Percentiles rank a stretch among this genome's conserved stretches.
Conservation (phyloP, 2,329 filamentous ascomycete genomes). For the Fusarium newnesense region DNA sequence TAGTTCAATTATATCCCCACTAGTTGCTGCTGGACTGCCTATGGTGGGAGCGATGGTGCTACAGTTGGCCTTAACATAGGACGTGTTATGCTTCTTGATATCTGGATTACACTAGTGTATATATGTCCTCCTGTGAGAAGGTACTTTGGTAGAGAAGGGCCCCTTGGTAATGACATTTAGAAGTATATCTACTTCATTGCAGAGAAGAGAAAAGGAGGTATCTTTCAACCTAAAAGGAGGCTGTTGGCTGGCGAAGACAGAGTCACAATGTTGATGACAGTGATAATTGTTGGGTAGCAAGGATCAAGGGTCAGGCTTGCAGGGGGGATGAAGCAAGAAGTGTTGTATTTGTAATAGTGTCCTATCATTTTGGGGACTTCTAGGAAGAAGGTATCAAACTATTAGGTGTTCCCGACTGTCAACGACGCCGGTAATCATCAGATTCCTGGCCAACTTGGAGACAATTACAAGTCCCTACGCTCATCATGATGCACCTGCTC, state of each 20-base stretch:
- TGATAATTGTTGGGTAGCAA: fast-evolving
- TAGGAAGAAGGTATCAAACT: neutral
- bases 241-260: neutral
- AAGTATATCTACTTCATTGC: too few relatives aligned
- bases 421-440: too few relatives aligned
- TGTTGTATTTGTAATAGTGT: neutral
- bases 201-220: fast-evolving
- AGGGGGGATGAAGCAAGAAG: too few relatives aligned
- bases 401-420: neutral
- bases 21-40: too few relatives aligned
- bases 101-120: fast-evolving
- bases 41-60: too few relatives aligned
- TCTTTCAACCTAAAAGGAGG: fast-evolving
- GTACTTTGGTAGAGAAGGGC: fast-evolving
- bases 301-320: too few relatives aligned
- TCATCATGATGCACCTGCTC: conserved; percentile 1
- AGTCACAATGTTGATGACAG: fast-evolving
- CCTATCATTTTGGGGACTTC: fast-evolving
- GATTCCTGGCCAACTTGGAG: neutral
- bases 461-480: conserved; percentile 3
- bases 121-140: neutral
- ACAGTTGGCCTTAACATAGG: neutral
- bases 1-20: too few relatives aligned
- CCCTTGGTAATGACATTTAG: fast-evolving
- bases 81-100: neutral